These are phyloP conservation scores for Leccinellum rugosiceps DNA, from an alignment of 768 basidiomycete species.

Conservation along the genomic window DNA sequence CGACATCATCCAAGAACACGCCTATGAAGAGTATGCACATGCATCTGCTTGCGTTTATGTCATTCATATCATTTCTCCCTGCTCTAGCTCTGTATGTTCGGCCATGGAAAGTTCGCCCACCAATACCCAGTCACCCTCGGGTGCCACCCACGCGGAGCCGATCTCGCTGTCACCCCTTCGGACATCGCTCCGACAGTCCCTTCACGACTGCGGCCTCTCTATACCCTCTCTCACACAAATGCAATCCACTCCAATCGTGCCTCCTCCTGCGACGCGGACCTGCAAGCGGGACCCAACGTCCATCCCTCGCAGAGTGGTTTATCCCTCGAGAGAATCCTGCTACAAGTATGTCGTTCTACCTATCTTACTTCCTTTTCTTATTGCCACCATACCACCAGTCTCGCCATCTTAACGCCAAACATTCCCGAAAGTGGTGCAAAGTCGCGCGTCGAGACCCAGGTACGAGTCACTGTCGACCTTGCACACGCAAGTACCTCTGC, in stretches of 20 bases:
- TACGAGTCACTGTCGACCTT: conserved; percentile 79
- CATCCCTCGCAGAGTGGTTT: conserved; percentile 57
- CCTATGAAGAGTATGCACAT: conserved; percentile 67
- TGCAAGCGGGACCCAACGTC: conserved; percentile 53
- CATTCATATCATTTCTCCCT: background rate
- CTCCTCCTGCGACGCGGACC: conserved; percentile 59
- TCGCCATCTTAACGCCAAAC: conserved; percentile 79
- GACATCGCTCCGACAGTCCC: conserved; percentile 30
- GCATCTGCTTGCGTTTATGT: conserved; percentile 2
- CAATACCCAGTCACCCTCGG: conserved; percentile 6
- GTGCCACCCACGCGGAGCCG: conserved; percentile 37
- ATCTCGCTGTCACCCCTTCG: conserved; percentile 30
- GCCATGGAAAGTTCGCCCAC: conserved; percentile 17
- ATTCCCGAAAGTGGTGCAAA: conserved; percentile 83
- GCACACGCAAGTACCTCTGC: conserved; percentile 62
- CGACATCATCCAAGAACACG: conserved; percentile 71
- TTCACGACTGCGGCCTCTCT: conserved; percentile 30
- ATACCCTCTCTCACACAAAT: conserved; percentile 37
- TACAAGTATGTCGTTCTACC: conserved; percentile 53
- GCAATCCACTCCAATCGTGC: conserved; percentile 57
- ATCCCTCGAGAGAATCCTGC: conserved; percentile 71
- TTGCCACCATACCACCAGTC: conserved; percentile 39
- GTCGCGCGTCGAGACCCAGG: conserved; percentile 93
- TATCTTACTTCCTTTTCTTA: conserved; percentile 11
- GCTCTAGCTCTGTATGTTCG: conserved; percentile 17